Evolutionary conservation across 768 basidiomycete genomes (phyloP).

Genomic region (Termitomyces sp.): DNA sequence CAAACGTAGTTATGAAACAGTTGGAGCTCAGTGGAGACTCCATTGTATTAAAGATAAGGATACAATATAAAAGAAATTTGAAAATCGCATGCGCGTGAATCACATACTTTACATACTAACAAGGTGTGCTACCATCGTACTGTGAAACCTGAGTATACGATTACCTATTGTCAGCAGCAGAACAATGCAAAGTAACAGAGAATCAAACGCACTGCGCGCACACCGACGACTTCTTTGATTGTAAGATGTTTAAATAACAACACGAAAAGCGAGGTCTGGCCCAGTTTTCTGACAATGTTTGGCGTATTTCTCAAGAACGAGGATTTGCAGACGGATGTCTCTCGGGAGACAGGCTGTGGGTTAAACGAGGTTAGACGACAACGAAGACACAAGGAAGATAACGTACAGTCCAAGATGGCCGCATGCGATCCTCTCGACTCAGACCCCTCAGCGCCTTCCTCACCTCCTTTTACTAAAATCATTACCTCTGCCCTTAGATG

Average conservation of each 20-base stretch:
- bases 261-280: constrained; percentile 59
- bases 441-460: constrained; percentile 57
- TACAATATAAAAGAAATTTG: too few relatives aligned
- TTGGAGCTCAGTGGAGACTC: too few relatives aligned
- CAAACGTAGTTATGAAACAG: too few relatives aligned
- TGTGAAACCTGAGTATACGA: constrained; percentile 30
- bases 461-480: constrained; percentile 67
- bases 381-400: neutral
- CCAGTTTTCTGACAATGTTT: constrained; percentile 64
- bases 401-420: constrained; percentile 49
- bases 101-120: too few relatives aligned
- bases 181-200: constrained; percentile 24
- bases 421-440: constrained; percentile 63
- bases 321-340: constrained; percentile 79
- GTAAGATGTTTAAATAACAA: constrained; percentile 51
- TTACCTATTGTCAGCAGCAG: constrained; percentile 31
- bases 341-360: constrained; percentile 69
- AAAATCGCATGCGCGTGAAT: too few relatives aligned
- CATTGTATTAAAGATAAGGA: too few relatives aligned
- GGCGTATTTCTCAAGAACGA: constrained; percentile 79
- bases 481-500: constrained; percentile 45
- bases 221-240: constrained; percentile 55
- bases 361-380: too few relatives aligned
- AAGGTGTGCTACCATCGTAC: constrained; percentile 41
- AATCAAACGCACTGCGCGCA: constrained; percentile 41